Base-by-base conservation (phyloP, 2,329 filamentous ascomycete species). In the Calonectria pseudoturangicola region DNA sequence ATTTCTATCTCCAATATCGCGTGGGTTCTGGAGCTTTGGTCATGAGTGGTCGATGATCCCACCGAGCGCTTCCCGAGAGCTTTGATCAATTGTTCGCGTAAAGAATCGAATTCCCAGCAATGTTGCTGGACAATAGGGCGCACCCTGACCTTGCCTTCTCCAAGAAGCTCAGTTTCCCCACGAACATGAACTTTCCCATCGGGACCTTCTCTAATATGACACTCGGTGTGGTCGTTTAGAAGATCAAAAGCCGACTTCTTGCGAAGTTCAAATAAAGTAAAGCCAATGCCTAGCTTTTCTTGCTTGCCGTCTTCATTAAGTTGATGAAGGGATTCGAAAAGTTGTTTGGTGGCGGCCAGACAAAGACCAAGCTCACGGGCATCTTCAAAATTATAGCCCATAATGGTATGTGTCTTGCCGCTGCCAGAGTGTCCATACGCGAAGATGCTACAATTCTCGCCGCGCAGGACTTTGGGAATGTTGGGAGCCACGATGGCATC, bases 361-460 rank as follows among this genome's bases (percentile, higher is more conserved):
- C 83, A 85, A 1, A 87, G 68, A 0, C 85, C 85, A 30, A 85
- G 79, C 27, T 84, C 71, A 3, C 81, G 71, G 1, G 54, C 36
- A 2, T 82, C 71, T 7, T 85, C 78, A 54, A 82, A 84, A 21
- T 87, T 81, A 63, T 87, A 86, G 3, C 86, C 86, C 8, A 88
- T 43, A 25, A 98, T 98, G 2, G 95, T 98, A 81, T 93, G 94
- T 0, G 95, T 98, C 86, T 98, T 98, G 68, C 95, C 95, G 60
- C 94, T 95, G 8, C 95, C 95, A 0, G 95, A 98, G 82, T 98
- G 95, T 36, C 95, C 95, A 81, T 98, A 98, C 80, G 95, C 97
- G 85, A 98, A 97, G 75, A 98, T 83, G 64, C 83, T 87, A 79
- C 84, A 86, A 15, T 75, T 83, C 16, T 76, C 77, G 4, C 56